These are phyloP conservation scores for Cyathus pygmaeus DNA, from an alignment of 1,284 basidiomycete species.

Conservation along the genomic window DNA sequence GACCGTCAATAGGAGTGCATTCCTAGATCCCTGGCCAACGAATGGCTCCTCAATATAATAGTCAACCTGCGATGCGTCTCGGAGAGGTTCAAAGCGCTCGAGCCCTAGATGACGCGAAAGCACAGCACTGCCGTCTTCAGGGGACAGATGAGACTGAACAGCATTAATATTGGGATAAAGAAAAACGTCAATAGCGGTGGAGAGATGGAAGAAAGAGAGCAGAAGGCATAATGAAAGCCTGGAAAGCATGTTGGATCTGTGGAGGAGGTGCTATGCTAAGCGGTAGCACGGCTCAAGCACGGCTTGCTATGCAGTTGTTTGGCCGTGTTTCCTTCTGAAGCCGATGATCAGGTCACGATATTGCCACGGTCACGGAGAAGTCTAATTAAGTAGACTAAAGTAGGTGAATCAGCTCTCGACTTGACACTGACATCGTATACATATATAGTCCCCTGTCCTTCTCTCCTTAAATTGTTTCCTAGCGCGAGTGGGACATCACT, in stretches of 20 bases:
- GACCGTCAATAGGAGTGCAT: conserved; percentile 64
- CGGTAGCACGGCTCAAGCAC: too few relatives aligned
- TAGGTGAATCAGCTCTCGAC: too few relatives aligned
- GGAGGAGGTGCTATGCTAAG: neutral
- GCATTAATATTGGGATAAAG: conserved; percentile 58
- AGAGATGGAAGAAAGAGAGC: conserved; percentile 39
- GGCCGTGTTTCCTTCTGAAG: too few relatives aligned
- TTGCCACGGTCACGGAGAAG: too few relatives aligned
- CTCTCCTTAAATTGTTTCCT: too few relatives aligned
- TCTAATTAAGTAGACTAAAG: too few relatives aligned
- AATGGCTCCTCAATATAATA: conserved; percentile 56
- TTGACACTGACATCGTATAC: too few relatives aligned
- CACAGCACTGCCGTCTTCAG: conserved; percentile 64
- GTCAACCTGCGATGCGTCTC: conserved; percentile 41
- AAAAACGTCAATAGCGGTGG: conserved; percentile 62
- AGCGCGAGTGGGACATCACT: neutral
- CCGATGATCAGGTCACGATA: too few relatives aligned
- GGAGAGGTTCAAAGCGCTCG: conserved; percentile 67
- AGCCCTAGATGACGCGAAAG: conserved; percentile 77
- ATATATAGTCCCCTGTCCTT: too few relatives aligned
- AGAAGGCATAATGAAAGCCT: conserved; percentile 32
- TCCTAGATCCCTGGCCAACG: conserved; percentile 64
- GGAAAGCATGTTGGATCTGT: conserved; percentile 29
- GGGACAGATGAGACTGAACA: conserved; percentile 51
- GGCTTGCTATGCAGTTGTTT: too few relatives aligned